phyloP scores from a whole-genome alignment of 371 early-diverging fungal genomes.

The Mucor mucedo region DNA sequence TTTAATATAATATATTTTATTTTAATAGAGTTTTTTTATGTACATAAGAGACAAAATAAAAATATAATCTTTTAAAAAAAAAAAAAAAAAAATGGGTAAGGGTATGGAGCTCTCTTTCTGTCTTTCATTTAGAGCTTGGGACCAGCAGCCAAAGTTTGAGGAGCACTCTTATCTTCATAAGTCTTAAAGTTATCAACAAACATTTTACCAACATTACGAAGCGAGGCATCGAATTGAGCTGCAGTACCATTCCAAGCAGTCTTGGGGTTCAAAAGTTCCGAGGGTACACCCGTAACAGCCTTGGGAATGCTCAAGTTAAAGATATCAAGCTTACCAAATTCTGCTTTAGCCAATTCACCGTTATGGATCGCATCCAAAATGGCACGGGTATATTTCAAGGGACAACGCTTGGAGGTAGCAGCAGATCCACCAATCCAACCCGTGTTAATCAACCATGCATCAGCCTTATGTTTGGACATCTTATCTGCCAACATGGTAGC shows the following conservation, averaged over 20 bases:
- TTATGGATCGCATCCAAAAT: conserved; percentile 96
- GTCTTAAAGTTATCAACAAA: conserved; percentile 91
- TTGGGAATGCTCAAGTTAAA: conserved; percentile 91
- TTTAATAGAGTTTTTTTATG: no score
- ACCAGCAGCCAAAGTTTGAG: conserved; percentile 80
- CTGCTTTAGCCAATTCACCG: conserved; percentile 84
- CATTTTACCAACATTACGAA: conserved; percentile 78
- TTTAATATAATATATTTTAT: no score
- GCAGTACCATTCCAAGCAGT: conserved; percentile 82
- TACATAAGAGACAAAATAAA: no score
- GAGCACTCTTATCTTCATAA: conserved; percentile 81
- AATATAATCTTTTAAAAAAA: no score
- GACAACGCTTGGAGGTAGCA: conserved; percentile 89
- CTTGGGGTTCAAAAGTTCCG: conserved; percentile 86
- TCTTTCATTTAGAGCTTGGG: conserved; percentile 47
- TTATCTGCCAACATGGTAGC: conserved; percentile 96
- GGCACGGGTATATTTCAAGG: conserved; percentile 95
- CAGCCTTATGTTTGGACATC: conserved; percentile 87
- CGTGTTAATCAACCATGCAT: conserved; percentile 98
- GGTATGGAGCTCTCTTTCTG: no score
- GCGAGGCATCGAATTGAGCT: conserved; percentile 68
- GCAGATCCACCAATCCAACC: conserved; percentile 97
- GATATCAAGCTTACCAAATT: conserved; percentile 80
- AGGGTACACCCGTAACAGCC: conserved; percentile 76
- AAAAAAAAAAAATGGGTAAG: no score